A percentile compares a stretch with the other conserved stretches of the same genome.
These are phyloP conservation scores for Erysiphe pulchra DNA, from an alignment of 2,329 filamentous ascomycete genomes.

Conservation along the genomic window DNA sequence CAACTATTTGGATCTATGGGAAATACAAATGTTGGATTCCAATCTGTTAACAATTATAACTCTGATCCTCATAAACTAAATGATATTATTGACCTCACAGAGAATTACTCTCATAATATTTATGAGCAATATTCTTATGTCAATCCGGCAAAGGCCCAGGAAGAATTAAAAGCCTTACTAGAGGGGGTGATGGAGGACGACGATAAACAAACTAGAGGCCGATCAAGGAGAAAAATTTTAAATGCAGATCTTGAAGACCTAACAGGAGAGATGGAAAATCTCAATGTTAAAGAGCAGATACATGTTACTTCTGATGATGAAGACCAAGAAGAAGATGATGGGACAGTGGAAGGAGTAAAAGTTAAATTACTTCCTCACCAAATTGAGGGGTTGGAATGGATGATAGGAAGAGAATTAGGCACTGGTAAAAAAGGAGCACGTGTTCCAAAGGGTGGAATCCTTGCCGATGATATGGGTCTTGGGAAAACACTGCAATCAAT, in stretches of 20 bases:
- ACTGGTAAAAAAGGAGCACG: conserved; percentile 47
- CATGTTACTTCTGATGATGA: conserved; percentile 17
- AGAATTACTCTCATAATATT: conserved; percentile 4
- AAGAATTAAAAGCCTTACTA: conserved; percentile 57
- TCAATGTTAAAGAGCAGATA: conserved; percentile 18
- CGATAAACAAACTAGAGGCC: conserved; percentile 16
- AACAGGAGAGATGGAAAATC: conserved; percentile 14
- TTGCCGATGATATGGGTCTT: conserved; percentile 92
- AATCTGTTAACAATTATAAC: conserved; percentile 6
- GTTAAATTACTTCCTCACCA: conserved; percentile 85
- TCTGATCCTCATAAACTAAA: conserved; percentile 1
- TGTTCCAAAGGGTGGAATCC: conserved; percentile 74
- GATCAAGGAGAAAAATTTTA: conserved; percentile 16
- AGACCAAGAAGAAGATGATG: conserved; percentile 27
- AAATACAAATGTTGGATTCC: conserved; percentile 9
- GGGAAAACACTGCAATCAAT: conserved; percentile 94
- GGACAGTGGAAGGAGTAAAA: conserved; percentile 51
- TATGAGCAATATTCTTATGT: conserved; percentile 12
- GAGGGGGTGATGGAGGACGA: conserved; percentile 60
- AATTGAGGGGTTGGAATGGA: conserved; percentile 82
- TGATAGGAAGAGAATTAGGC: conserved; percentile 77
- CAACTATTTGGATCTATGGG: conserved; percentile 12
- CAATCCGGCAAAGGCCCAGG: conserved; percentile 44
- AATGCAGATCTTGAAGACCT: conserved; percentile 11
- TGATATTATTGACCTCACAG: conserved; percentile 13